Evolutionary conservation across 768 basidiomycete species (phyloP).

Genomic region (Lepiota subincarnata): DNA sequence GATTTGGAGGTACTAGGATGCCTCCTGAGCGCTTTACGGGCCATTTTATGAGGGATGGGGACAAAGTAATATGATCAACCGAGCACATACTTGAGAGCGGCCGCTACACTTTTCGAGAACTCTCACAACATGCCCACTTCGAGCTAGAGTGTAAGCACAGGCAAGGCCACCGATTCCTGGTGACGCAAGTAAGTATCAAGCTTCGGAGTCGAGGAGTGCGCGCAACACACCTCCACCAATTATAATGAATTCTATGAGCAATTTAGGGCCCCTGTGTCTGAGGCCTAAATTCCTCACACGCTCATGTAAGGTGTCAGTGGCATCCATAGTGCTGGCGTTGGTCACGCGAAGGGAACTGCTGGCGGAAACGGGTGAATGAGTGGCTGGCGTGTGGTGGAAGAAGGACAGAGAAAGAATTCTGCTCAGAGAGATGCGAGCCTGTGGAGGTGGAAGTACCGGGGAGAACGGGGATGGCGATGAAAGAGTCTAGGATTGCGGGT

Average conservation of each 20-base stretch:
- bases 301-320: not conserved
- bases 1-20: conserved; percentile 49
- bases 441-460: too few species aligned
- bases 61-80: not conserved
- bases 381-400: not conserved
- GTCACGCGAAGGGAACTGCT: not conserved
- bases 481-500: not conserved
- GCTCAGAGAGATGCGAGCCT: too few species aligned
- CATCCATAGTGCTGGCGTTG: not conserved
- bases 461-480: not conserved
- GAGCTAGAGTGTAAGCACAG: conserved; percentile 43
- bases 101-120: conserved; percentile 39
- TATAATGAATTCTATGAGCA: conserved; percentile 36
- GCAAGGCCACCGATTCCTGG: conserved; percentile 46
- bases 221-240: conserved; percentile 40
- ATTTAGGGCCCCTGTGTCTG: not conserved
- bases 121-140: conserved; percentile 45
- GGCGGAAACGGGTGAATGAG: not conserved
- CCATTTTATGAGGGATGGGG: not conserved
- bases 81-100: conserved; percentile 27
- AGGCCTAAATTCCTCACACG: not conserved
- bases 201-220: not conserved
- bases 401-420: not conserved
- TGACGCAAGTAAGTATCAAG: not conserved
- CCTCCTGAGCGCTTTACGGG: conserved; percentile 30